These are phyloP conservation scores for Fallopia convolvulus DNA, from an alignment of 148 eudicot genomes.

Conservation along the genomic window DNA sequence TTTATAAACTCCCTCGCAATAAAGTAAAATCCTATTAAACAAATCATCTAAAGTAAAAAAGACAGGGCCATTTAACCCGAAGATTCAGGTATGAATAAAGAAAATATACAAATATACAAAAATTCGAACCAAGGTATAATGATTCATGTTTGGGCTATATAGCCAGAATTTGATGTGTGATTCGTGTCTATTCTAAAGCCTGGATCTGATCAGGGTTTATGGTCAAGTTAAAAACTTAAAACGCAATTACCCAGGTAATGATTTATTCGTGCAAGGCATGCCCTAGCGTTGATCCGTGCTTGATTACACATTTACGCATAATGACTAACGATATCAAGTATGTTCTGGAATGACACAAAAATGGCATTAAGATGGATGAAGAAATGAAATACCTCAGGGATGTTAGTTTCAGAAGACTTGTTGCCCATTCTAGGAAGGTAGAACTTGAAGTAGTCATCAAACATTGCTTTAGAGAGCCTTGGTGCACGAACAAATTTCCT, in stretches of 20 bases:
- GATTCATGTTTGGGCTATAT: not conserved
- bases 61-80: not conserved
- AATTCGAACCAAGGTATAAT: too few species aligned
- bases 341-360: not conserved
- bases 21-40: too few species aligned
- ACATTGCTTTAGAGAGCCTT: constrained; percentile 49
- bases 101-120: too few species aligned
- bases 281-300: not conserved
- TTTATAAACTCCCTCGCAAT: too few species aligned
- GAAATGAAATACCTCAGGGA: constrained; percentile 30
- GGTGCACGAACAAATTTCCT: constrained; percentile 65
- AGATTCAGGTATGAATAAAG: too few species aligned
- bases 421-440: constrained; percentile 66
- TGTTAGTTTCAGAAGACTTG: constrained; percentile 20
- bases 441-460: constrained; percentile 52
- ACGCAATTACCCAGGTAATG: not conserved
- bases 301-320: not conserved
- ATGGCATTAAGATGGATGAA: not conserved
- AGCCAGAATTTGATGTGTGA: not conserved
- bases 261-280: not conserved
- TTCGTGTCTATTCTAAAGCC: not conserved
- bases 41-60: too few species aligned
- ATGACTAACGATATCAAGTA: not conserved
- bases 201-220: not conserved
- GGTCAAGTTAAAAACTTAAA: not conserved